Conservation (phyloP, 2,329 filamentous ascomycete genomes). For the Pyrenochaeta sp. region DNA sequence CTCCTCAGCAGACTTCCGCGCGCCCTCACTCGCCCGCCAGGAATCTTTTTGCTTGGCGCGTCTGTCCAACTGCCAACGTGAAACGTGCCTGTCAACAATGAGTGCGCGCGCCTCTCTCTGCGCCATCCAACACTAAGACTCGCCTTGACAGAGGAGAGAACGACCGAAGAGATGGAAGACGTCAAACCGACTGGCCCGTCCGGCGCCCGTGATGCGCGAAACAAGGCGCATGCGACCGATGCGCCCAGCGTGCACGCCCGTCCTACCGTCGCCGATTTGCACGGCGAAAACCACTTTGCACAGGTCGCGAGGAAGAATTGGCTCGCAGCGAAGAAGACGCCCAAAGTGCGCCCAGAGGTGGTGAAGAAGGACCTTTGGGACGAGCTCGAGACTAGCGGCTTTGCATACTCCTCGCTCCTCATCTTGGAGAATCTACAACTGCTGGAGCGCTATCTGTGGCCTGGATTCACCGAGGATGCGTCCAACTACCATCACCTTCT, state of each 20-base stretch:
- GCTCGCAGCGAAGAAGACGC: constrained; percentile 70
- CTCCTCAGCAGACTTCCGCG: constrained; percentile 14
- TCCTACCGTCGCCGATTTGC: constrained; percentile 72
- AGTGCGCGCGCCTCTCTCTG: constrained; percentile 23
- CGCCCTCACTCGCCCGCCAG: constrained; percentile 15
- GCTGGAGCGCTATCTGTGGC: constrained; percentile 93
- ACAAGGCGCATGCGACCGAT: constrained; percentile 29
- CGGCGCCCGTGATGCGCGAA: constrained; percentile 26
- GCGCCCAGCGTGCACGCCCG: constrained; percentile 51
- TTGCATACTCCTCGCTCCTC: constrained; percentile 78
- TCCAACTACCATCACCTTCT: constrained; percentile 93
- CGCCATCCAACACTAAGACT: constrained; percentile 13
- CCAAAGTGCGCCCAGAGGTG: constrained; percentile 79
- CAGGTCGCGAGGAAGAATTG: constrained; percentile 84
- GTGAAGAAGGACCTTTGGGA: constrained; percentile 92
- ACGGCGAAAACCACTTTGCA: constrained; percentile 70
- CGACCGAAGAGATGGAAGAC: constrained; percentile 33
- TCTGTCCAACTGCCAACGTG: constrained; percentile 15
- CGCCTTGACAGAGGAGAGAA: constrained; percentile 13
- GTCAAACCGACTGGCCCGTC: constrained; percentile 21
- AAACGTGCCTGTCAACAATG: constrained; percentile 36
- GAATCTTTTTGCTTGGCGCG: constrained; percentile 43
- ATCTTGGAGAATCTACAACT: constrained; percentile 89
- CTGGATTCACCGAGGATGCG: constrained; percentile 84
- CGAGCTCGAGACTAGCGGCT: constrained; percentile 79